Percentiles rank a stretch among this genome's conserved stretches.
phyloP scores from a whole-genome alignment of 345 rosid species.

The Eucalyptus dawsonii region DNA sequence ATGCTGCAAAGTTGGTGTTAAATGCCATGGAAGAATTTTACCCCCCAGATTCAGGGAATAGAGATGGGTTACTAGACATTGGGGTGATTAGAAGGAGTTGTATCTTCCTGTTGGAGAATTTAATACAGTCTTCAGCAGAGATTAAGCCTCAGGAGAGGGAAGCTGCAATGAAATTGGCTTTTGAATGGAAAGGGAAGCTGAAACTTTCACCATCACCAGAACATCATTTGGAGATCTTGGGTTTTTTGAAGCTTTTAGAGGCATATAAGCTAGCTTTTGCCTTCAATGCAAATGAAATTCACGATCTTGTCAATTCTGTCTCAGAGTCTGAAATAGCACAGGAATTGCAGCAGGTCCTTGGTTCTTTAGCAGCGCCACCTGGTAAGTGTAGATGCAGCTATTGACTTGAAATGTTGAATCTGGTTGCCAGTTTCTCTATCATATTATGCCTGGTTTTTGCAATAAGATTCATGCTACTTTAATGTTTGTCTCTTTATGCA shows the following conservation, averaged over 20 bases:
- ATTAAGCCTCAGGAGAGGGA: constrained; percentile 5
- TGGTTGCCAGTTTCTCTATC: not conserved
- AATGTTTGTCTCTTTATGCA: not conserved
- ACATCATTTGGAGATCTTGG: constrained; percentile 17
- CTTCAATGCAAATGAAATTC: constrained; percentile 8
- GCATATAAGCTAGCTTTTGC: constrained; percentile 17
- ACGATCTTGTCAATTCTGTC: constrained; percentile 3
- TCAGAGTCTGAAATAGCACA: constrained; percentile 1
- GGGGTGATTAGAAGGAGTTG: constrained; percentile 15
- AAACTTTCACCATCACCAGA: not conserved
- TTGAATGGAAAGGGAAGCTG: constrained; percentile 22
- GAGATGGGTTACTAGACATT: not conserved
- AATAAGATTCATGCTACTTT: not conserved
- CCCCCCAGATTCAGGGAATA: constrained; percentile 2
- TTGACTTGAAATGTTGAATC: not conserved
- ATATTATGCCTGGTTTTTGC: not conserved
- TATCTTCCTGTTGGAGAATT: constrained; percentile 25
- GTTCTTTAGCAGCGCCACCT: not conserved
- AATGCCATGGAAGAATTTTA: constrained; percentile 28
- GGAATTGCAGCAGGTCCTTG: constrained; percentile 10
- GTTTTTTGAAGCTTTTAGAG: constrained; percentile 21
- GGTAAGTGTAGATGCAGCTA: not conserved
- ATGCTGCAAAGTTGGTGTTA: constrained; percentile 42
- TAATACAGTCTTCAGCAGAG: constrained; percentile 9
- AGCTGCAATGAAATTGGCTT: constrained; percentile 20